Evolutionary conservation across 139 green algal genomes (phyloP).

Genomic region (Tetradesmus obliquus): DNA sequence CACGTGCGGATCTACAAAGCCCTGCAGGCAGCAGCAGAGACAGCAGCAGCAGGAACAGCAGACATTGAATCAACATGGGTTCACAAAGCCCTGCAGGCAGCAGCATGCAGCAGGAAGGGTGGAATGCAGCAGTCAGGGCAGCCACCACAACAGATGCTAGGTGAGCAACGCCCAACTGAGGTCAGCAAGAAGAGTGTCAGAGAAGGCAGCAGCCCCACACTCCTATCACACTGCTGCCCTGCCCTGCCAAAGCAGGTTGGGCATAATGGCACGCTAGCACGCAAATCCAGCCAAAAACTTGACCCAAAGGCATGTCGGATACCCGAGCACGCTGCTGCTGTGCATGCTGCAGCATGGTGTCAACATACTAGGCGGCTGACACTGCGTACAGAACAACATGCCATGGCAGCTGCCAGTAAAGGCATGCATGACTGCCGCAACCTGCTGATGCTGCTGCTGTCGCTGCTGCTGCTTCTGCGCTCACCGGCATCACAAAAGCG

Average conservation of each 20-base stretch:
- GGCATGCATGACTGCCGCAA: not conserved
- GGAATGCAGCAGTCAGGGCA: too few species aligned
- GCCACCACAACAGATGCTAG: too few species aligned
- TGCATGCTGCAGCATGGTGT: not conserved
- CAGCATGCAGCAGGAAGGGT: not conserved
- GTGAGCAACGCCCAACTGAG: too few species aligned
- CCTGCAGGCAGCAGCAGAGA: constrained; percentile 44
- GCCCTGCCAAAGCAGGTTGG: too few species aligned
- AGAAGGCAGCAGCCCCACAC: too few species aligned
- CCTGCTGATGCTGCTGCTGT: not conserved
- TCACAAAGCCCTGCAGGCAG: constrained; percentile 66
- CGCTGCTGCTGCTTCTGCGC: not conserved
- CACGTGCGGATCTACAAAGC: constrained; percentile 78
- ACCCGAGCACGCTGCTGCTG: too few species aligned
- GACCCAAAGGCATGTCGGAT: too few species aligned
- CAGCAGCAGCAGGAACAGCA: constrained; percentile 44
- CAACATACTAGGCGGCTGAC: not conserved
- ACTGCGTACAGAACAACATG: not conserved
- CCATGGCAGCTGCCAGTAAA: too few species aligned
- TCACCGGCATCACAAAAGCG: constrained; percentile 42
- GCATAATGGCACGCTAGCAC: too few species aligned
- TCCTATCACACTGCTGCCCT: too few species aligned
- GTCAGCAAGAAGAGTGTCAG: too few species aligned
- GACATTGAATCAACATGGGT: constrained; percentile 77
- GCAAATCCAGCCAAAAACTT: too few species aligned